Percentiles rank a stretch among this genome's conserved stretches.
Conservation (phyloP, 768 basidiomycete genomes). For the Leccinum sublutescens region DNA sequence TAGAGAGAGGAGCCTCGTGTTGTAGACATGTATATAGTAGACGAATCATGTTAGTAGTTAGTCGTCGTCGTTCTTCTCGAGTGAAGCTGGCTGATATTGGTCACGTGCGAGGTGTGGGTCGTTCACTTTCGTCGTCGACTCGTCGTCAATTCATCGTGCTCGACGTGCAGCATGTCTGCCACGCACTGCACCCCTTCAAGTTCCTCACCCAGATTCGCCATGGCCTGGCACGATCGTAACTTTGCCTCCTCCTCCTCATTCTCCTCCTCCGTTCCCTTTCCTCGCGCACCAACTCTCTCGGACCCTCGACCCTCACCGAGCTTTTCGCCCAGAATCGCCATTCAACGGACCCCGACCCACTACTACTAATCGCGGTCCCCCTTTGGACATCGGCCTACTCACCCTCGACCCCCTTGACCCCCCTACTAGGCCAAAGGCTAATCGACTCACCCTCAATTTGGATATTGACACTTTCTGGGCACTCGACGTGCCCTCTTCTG, state of each 20-base stretch:
- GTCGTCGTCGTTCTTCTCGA: neutral
- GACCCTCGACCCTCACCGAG: constrained; percentile 7
- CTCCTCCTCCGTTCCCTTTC: constrained; percentile 20
- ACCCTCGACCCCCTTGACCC: constrained; percentile 6
- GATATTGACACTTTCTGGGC: constrained; percentile 16
- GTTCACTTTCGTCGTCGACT: neutral
- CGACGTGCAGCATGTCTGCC: constrained; percentile 32
- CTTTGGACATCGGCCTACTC: constrained; percentile 16
- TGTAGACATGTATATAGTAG: constrained; percentile 18
- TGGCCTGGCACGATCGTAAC: neutral
- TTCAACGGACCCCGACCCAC: constrained; percentile 19
- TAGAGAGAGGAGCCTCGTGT: constrained; percentile 23
- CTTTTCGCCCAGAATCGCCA: constrained; percentile 9
- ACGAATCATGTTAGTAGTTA: neutral
- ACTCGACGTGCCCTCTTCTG: constrained; percentile 16
- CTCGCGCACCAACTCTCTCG: constrained; percentile 5
- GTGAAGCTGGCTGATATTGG: constrained; percentile 15
- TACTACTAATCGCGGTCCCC: neutral
- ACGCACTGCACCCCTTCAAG: constrained; percentile 27
- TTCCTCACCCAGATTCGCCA: neutral
- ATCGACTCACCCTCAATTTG: constrained; percentile 26
- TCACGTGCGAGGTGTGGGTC: constrained; percentile 28
- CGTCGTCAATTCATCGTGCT: neutral
- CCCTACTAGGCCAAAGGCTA: constrained; percentile 5
- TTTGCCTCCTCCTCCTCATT: neutral